Evolutionary conservation across 352 stramenopile genomes (phyloP).

Genomic region (Phytopythium cucurbitacearum): DNA sequence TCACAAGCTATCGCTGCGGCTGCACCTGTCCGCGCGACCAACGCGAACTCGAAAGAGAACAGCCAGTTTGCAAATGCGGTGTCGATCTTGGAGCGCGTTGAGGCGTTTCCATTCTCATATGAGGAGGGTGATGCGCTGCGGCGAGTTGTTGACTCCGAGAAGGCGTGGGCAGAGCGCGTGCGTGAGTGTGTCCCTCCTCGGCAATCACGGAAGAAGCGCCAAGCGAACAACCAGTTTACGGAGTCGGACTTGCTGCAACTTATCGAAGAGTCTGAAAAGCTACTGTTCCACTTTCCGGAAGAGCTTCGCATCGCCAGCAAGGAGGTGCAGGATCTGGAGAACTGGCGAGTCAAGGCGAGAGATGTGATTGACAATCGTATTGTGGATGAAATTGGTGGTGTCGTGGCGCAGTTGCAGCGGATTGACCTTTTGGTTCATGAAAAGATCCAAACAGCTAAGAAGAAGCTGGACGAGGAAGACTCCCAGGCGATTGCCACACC

Average conservation of each 20-base stretch:
- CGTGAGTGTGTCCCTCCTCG: slow-evolving; percentile 67
- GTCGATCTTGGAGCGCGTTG: slow-evolving; percentile 57
- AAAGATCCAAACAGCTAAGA: slow-evolving; percentile 51
- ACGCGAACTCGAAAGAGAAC: slow-evolving; percentile 11
- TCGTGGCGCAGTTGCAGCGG: slow-evolving; percentile 44
- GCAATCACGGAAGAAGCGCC: slow-evolving; percentile 76
- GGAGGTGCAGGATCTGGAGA: slow-evolving; percentile 60
- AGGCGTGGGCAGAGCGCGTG: slow-evolving; percentile 64
- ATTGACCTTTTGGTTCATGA: slow-evolving; percentile 63
- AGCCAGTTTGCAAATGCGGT: slow-evolving; percentile 46
- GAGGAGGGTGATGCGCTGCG: slow-evolving; percentile 60
- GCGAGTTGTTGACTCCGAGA: slow-evolving; percentile 50
- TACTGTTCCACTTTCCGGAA: slow-evolving; percentile 75
- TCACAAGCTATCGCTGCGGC: not conserved
- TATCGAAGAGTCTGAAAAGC: slow-evolving; percentile 41
- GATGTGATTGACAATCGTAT: slow-evolving; percentile 40
- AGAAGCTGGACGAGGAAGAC: slow-evolving; percentile 19
- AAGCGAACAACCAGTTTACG: slow-evolving; percentile 58
- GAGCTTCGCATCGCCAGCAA: slow-evolving; percentile 70
- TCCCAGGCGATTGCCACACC: no score
- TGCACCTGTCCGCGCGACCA: slow-evolving; percentile 2
- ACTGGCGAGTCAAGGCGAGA: slow-evolving; percentile 62
- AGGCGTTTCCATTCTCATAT: slow-evolving; percentile 68
- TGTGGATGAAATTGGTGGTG: slow-evolving; percentile 23
- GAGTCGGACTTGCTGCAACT: slow-evolving; percentile 51